These are phyloP conservation scores for Fraxinus sp. DNA, from an alignment of 305 asterid species.

Conservation along the genomic window DNA sequence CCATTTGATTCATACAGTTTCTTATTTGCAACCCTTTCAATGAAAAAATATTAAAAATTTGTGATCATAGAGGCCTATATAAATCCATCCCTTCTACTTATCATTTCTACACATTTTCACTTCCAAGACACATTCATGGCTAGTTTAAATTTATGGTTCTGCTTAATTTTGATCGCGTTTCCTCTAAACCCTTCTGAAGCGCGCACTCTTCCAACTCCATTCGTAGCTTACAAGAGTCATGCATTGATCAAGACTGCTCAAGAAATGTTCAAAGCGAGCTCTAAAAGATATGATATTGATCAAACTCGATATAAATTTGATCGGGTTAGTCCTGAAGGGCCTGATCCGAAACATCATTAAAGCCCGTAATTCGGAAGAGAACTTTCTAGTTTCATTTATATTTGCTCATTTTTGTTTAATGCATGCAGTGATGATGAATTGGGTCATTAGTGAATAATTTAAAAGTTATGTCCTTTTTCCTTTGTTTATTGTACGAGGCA, in stretches of 20 bases:
- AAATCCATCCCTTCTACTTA: background rate
- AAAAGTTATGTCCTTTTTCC: background rate
- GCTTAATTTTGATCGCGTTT: background rate
- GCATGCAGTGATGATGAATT: background rate
- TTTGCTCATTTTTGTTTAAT: background rate
- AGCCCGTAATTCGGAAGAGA: background rate
- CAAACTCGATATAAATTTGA: background rate
- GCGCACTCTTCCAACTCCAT: background rate
- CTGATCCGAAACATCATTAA: background rate
- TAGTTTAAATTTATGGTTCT: background rate
- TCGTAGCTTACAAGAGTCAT: background rate
- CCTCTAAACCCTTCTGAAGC: background rate
- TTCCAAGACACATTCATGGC: background rate
- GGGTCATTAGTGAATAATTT: background rate
- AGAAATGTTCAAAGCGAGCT: background rate
- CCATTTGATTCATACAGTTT: background rate
- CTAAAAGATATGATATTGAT: background rate
- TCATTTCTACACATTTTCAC: background rate
- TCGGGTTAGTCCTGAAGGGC: background rate
- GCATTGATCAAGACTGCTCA: background rate
- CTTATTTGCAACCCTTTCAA: background rate
- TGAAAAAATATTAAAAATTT: too few species aligned
- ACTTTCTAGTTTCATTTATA: background rate
- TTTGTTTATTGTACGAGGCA: background rate
- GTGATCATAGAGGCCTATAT: background rate